Evolutionary conservation across 352 stramenopile species (phyloP), one percentile per base, ranked within the genome.

Genomic region (Globisporangium acanthophoron): DNA sequence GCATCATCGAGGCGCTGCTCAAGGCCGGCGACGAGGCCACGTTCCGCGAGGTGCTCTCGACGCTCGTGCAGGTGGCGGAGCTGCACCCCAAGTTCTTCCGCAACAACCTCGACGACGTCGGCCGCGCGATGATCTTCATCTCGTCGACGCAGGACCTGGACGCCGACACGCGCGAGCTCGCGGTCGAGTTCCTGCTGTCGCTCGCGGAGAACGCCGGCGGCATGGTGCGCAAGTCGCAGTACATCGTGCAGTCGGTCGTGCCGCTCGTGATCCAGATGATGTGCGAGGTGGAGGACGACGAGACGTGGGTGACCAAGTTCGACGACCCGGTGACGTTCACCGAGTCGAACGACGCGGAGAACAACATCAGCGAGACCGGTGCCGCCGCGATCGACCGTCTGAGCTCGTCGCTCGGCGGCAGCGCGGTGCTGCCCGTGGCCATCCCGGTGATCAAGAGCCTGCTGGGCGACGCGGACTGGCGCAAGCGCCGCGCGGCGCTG

Each of bases 71-170:
- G 66, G 70, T 94, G 8, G 77, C 82, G 0, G 85, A 90, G 56
- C 66, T 86, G 48, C 85, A 94, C 63, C 81, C 85, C 18, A 89
- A 84, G 57, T 92, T 94, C 68, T 92, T 94, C 67, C 76, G 80
- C 65, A 70, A 71, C 51, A 64, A 78, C 50, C 64, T 92, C 54
- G 80, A 90, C 55, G 76, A 86, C 51, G 73, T 91, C 35, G 75
- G 71, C 21, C 79, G 80, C 44, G 85, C 81, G 27, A 93, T 95
- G 81, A 73, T 95, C 67, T 85, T 87, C 54, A 74, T 93, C 58
- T 78, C 73, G 51, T 82, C 78, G 46, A 67, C 78, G 29, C 76
- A 88, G 53, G 63, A 72, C 33, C 60, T 93, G 7, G 83, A 91
- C 59, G 61, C 69, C 12, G 85, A 93, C 52, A 90, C 81, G 15